Base-by-base conservation (phyloP, 306 rosid genomes). In the Clitoria ternatea region DNA sequence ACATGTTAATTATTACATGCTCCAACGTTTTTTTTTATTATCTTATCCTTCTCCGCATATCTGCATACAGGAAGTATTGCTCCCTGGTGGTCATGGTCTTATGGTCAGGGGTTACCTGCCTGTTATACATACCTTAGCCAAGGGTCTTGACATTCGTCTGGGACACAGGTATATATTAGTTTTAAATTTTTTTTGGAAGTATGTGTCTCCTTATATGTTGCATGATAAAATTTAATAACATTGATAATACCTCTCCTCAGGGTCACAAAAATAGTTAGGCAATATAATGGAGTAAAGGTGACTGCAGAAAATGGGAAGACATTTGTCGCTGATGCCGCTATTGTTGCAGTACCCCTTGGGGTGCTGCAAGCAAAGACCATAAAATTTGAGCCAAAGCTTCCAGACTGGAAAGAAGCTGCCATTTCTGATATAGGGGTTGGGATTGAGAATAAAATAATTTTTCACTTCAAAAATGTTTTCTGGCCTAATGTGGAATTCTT, bases 81-180 rank as follows among this genome's bases (percentile, higher is more conserved):
- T 91, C 61, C 99, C 99, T 73, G 99, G 99, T 69, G 99, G 99
- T 69, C 99, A 95, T 72, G 99, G 99, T 61, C 96, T 95, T 27
- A 95, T 95, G 99, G 91, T 91, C 47, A 87, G 97, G 74, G 99
- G 97, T 13, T 95, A 95, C 76, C 81, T 83, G 69, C 99, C 99
- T 50, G 96, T 95, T 56, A 85, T 95, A 73, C 87, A 89, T 82
- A 91, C 96, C 47, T 92, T 95, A 18, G 99, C 96, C 42, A 95
- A 91, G 82, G 99, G 99, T 77, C 86, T 95, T 32, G 97, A 95
- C 70, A 84, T 95, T 60, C 99, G 92, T 36, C 77, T 91, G 68
- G 82, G 90, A 47, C 99, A 91, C 76, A 91, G 92, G 99, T 95
- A 76, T 15, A 42, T 36, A 45, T 53, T 61, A 2, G 5, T 54